A percentile compares a stretch with the other conserved stretches of the same genome.
phyloP scores from a whole-genome alignment of 2,329 filamentous ascomycete genomes.

The Scopulariopsis brevicaulis region DNA sequence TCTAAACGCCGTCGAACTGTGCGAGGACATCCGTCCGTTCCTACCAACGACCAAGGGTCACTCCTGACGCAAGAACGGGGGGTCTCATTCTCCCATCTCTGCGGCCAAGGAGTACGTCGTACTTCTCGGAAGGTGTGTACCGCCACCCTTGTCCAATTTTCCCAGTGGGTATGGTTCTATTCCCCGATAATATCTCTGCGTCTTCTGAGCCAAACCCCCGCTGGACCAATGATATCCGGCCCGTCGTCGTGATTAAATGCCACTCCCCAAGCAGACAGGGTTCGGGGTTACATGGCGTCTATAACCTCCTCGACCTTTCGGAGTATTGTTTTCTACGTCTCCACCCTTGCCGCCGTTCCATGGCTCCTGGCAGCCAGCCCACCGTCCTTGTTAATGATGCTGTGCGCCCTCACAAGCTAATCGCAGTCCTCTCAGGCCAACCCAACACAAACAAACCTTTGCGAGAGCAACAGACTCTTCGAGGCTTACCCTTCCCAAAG shows the following conservation, averaged over 20 bases:
- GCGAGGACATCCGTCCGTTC: neutral
- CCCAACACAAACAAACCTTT: neutral
- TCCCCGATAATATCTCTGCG: neutral
- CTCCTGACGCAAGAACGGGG: neutral
- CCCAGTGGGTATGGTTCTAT: neutral
- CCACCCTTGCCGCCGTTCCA: neutral
- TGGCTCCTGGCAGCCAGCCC: neutral
- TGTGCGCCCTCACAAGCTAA: neutral
- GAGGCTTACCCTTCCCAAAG: neutral
- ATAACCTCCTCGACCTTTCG: neutral
- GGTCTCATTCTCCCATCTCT: neutral
- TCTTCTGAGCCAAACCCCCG: neutral
- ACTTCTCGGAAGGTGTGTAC: neutral
- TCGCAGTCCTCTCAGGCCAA: neutral
- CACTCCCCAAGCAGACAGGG: neutral
- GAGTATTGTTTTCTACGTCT: neutral
- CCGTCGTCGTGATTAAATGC: neutral
- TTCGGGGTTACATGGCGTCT: neutral
- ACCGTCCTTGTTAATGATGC: neutral
- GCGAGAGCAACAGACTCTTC: neutral
- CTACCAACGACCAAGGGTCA: neutral
- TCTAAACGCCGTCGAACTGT: neutral
- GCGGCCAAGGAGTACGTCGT: neutral
- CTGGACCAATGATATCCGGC: neutral
- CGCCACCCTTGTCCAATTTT: neutral